Evolutionary conservation across 306 rosid genomes (phyloP).

Genomic region (Prinsepia uniflora): DNA sequence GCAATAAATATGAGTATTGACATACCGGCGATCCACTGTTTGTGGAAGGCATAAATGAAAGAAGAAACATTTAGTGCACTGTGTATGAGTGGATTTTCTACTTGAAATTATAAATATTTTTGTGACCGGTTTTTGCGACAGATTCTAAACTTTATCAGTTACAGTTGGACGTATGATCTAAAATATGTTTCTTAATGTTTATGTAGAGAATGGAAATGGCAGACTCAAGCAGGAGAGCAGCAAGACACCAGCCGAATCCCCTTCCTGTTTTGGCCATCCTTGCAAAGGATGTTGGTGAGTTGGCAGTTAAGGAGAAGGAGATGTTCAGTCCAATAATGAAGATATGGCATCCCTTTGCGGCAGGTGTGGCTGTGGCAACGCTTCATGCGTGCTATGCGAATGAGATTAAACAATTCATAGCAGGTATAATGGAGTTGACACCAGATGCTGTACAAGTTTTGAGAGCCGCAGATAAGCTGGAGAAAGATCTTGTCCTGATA

Average conservation of each 20-base stretch:
- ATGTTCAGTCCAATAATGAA: conserved; percentile 88
- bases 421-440: conserved; percentile 77
- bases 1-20: not conserved
- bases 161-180: conserved; percentile 19
- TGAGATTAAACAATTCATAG: conserved; percentile 82
- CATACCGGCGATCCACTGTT: not conserved
- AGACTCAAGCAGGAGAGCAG: conserved; percentile 93
- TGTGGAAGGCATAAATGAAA: not conserved
- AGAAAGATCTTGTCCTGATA: conserved; percentile 93
- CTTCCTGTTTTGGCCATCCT: conserved; percentile 90
- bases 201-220: conserved; percentile 92
- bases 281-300: conserved; percentile 88
- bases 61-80: not conserved
- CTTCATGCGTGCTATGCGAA: conserved; percentile 91
- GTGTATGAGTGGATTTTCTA: not conserved
- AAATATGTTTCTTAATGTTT: conserved; percentile 30
- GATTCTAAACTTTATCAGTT: not conserved
- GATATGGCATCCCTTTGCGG: conserved; percentile 95
- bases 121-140: not conserved
- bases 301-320: conserved; percentile 74
- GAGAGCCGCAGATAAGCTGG: conserved; percentile 95
- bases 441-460: conserved; percentile 94
- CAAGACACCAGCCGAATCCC: conserved; percentile 80
- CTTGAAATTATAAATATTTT: not conserved
- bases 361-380: conserved; percentile 96